These are phyloP conservation scores for Scleroderma citrinum DNA, from an alignment of 768 basidiomycete genomes.

Conservation along the genomic window DNA sequence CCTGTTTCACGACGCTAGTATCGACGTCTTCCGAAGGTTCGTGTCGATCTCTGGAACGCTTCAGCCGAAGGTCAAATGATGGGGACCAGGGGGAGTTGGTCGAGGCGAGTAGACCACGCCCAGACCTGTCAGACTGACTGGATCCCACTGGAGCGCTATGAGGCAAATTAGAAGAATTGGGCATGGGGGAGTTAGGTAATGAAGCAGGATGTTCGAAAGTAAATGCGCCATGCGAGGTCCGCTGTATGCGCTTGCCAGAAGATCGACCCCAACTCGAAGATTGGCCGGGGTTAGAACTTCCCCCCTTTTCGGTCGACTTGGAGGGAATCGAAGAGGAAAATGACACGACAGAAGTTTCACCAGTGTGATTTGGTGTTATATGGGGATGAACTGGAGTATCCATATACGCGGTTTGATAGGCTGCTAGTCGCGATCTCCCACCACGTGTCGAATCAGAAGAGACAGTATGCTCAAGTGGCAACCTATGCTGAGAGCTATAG, in stretches of 20 bases:
- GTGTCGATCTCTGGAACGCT: conserved; percentile 21
- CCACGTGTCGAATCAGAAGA: conserved; percentile 22
- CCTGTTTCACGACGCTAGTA: conserved; percentile 9
- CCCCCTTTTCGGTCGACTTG: conserved; percentile 29
- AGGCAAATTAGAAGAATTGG: conserved; percentile 15
- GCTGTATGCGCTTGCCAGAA: conserved; percentile 34
- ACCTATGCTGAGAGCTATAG: conserved; percentile 8
- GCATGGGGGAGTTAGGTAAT: conserved; percentile 35
- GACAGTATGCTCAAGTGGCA: conserved; percentile 20
- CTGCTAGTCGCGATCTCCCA: conserved; percentile 7
- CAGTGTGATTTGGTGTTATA: conserved; percentile 34
- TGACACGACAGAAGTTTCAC: conserved; percentile 27
- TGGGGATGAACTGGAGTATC: conserved; percentile 19
- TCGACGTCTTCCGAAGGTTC: conserved; percentile 20
- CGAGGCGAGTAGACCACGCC: conserved; percentile 5
- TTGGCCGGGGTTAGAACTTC: conserved; percentile 28
- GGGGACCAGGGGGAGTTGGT: conserved; percentile 22
- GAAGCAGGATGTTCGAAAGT: conserved; percentile 65
- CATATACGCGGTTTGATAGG: conserved; percentile 8
- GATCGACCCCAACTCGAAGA: conserved; percentile 57
- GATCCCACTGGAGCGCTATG: neutral
- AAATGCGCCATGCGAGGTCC: conserved; percentile 54
- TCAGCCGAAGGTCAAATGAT: conserved; percentile 26
- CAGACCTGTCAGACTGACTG: conserved; percentile 5
- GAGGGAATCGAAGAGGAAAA: conserved; percentile 36